Evolutionary conservation across 305 asterid species (phyloP), one percentile per base, ranked within the genome.

Genomic region (Fraxinus xanthoxyloides): DNA sequence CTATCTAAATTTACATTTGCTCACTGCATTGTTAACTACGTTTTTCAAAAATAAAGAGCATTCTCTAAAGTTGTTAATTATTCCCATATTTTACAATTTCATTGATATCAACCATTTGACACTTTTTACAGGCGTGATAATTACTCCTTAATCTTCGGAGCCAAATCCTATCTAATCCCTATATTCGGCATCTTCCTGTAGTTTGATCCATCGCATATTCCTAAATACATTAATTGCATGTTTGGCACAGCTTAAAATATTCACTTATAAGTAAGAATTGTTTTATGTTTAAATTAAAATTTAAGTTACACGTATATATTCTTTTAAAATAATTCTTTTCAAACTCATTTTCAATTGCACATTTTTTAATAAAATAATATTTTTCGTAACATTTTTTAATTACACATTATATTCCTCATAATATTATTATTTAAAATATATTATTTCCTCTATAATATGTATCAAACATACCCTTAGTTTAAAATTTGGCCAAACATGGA

Each of bases 141-240:
- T 40, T 13, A 7, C 32, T 82, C 81, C 85, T 59, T 40, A 1
- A 40, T 72, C 23, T 46, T 35, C 34, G 83, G 85, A 75, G 10
- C 72, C 26, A 31, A n/a, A 77, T 31, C 24, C 38, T 7, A 13
- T 30, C 23, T 46, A 9, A 9, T 31, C 61, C 67, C 31, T 7
- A 70, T 32, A 13, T 13, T 5, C 36, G 6, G 74, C 32, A 51
- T 43, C 72, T 77, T 15, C 56, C 40, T 31, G 24, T 17, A 28
- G 43, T 31, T 30, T 40, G 7, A 48, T 19, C 78, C 30, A 48
- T 23, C 54, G 84, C 80, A 81, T 86, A 86, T 86, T 81, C 85
- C 61, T 48, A 15, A 4, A 13, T 15, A 3, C 23, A 69, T 67
- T 69, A 69, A 69, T 32, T 5, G 3, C 21, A 4, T 30, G 75